Conservation (phyloP, 176 grass and related monocot species). For the Bonia amplexicaulis region DNA sequence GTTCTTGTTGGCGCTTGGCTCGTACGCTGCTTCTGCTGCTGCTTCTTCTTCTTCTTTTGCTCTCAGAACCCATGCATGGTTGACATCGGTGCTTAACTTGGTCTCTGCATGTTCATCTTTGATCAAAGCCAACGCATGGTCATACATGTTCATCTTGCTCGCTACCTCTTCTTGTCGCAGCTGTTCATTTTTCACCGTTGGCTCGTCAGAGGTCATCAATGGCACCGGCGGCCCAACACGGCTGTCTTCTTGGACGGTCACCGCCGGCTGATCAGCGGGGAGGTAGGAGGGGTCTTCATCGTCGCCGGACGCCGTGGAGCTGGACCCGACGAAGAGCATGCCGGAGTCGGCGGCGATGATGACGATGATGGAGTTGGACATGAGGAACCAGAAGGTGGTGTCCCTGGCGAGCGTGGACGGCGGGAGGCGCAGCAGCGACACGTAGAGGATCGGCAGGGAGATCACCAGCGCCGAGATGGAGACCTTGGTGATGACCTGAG, state of each 20-base stretch:
- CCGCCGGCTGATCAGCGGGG: neutral
- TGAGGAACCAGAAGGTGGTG: slow-evolving; percentile 95
- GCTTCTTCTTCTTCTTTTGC: neutral
- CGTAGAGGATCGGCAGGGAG: slow-evolving; percentile 73
- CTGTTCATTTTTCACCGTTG: neutral
- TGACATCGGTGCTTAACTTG: neutral
- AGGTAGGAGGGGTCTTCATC: neutral
- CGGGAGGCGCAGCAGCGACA: slow-evolving; percentile 63
- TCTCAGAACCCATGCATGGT: neutral
- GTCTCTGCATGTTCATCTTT: neutral
- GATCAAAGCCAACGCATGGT: neutral
- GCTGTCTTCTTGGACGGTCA: neutral
- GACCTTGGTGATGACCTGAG: slow-evolving; percentile 23
- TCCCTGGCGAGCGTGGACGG: slow-evolving; percentile 63
- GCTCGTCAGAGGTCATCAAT: neutral
- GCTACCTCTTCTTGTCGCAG: neutral
- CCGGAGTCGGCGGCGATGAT: slow-evolving; percentile 63
- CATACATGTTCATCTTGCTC: neutral
- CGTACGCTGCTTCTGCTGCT: neutral
- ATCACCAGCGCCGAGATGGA: slow-evolving; percentile 63
- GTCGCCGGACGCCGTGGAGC: neutral
- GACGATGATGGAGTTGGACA: slow-evolving; percentile 79
- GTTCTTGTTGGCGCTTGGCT: neutral
- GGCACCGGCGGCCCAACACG: neutral
- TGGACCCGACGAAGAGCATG: slow-evolving; percentile 22